Evolutionary conservation across 163 green algal species (phyloP).

Genomic region (Scenedesmus sp.): DNA sequence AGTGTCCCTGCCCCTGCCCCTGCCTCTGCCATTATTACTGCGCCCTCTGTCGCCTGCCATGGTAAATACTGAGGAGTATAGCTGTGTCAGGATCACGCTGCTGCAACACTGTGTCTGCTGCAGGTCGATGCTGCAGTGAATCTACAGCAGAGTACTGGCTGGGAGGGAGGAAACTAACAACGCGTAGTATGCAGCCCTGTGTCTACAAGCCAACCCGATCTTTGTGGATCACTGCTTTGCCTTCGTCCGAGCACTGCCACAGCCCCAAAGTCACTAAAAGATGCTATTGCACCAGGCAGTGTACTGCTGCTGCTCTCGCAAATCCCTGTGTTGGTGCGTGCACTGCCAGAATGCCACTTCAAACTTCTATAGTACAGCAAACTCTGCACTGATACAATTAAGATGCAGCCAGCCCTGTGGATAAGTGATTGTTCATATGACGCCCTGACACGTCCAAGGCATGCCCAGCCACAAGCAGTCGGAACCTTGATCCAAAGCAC

Average conservation of each 20-base stretch:
- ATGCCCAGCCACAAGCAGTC: not conserved
- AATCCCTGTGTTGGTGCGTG: not conserved
- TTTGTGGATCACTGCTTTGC: not conserved
- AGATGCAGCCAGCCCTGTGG: not conserved
- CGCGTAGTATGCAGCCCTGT: not conserved
- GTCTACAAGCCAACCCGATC: not conserved
- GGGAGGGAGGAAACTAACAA: not conserved
- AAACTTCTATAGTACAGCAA: not conserved
- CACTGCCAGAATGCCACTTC: not conserved
- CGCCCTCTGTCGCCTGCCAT: constrained; percentile 11
- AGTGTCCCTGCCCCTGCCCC: not conserved
- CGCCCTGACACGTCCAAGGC: not conserved
- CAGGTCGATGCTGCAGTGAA: not conserved
- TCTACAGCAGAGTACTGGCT: not conserved
- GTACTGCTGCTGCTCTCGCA: not conserved
- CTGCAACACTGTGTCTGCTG: not conserved
- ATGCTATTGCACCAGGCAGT: not conserved
- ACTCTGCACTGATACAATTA: not conserved
- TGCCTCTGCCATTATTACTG: not conserved
- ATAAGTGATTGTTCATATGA: not conserved
- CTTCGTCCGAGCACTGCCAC: not conserved
- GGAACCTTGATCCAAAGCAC: not conserved
- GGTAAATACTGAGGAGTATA: not conserved
- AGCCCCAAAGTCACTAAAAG: not conserved
- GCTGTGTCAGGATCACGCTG: not conserved